phyloP scores from a whole-genome alignment of 352 stramenopile genomes.

The Elongisporangium senticosum region DNA sequence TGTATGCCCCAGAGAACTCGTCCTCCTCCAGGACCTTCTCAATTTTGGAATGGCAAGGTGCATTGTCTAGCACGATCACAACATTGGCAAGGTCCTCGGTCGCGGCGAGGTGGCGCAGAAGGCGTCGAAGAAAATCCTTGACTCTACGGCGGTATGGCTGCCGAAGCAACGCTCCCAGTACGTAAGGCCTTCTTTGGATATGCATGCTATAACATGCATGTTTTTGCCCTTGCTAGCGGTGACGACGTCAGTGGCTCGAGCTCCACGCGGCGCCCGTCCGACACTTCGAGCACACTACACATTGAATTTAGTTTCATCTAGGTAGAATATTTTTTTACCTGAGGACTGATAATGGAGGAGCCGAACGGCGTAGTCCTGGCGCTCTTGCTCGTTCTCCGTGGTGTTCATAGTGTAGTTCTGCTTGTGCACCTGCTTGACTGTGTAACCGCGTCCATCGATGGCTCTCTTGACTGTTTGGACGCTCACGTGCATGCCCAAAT shows the following conservation, averaged over 20 bases:
- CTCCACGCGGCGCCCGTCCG: background rate
- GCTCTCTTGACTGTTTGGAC: too few species aligned
- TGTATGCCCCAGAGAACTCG: constrained; percentile 4
- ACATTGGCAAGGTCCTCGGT: background rate
- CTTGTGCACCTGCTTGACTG: constrained; percentile 13
- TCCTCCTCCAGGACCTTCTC: constrained; percentile 10
- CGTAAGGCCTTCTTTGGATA: constrained; percentile 2
- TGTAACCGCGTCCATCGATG: background rate
- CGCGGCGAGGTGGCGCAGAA: background rate
- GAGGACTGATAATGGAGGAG: constrained; percentile 4
- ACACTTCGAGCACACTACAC: constrained; percentile 2
- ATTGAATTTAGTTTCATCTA: constrained; percentile 20
- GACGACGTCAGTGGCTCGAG: constrained; percentile 1
- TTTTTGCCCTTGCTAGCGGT: constrained; percentile 10
- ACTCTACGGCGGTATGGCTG: background rate
- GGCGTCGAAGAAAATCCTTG: constrained; percentile 5
- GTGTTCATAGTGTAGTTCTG: constrained; percentile 12
- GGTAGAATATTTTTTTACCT: constrained; percentile 8
- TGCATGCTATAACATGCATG: constrained; percentile 13
- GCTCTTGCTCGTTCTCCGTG: constrained; percentile 10
- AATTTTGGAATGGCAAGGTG: constrained; percentile 4
- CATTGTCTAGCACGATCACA: constrained; percentile 9
- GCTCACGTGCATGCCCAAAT: too few species aligned
- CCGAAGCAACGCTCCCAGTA: constrained; percentile 9
- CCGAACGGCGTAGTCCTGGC: background rate